phyloP scores from a whole-genome alignment of 2,329 filamentous ascomycete species.

The Colletotrichum melonis region DNA sequence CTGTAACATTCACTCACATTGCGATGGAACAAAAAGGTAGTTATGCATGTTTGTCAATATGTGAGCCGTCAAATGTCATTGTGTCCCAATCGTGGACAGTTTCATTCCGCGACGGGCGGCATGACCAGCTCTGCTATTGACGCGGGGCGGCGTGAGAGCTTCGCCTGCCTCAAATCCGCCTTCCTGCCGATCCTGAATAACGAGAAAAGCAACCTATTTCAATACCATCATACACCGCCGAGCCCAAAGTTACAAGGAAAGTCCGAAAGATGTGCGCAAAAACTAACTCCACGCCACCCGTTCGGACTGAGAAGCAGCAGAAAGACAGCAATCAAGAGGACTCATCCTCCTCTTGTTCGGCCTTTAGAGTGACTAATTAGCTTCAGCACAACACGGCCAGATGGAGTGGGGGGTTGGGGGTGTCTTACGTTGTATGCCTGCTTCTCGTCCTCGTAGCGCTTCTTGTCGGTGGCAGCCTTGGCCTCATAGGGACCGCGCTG shows the following conservation, averaged over 20 bases:
- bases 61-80: conserved; percentile 29
- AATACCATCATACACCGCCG: conserved; percentile 56
- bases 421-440: conserved; percentile 85
- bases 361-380: conserved; percentile 55
- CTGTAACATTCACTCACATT: background rate
- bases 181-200: conserved; percentile 25
- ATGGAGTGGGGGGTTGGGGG: background rate
- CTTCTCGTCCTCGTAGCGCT: conserved; percentile 99
- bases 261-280: conserved; percentile 16
- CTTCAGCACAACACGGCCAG: conserved; percentile 26
- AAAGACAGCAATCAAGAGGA: conserved; percentile 49
- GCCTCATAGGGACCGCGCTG: conserved; percentile 94
- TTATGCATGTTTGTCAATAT: conserved; percentile 22
- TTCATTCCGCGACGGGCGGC: conserved; percentile 5
- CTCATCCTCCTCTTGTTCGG: conserved; percentile 68
- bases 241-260: conserved; percentile 43
- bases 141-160: conserved; percentile 6
- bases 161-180: conserved; percentile 6
- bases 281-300: conserved; percentile 14
- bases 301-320: conserved; percentile 27
- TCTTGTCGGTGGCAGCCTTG: conserved; percentile 97
- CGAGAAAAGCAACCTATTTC: conserved; percentile 37
- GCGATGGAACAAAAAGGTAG: background rate
- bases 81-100: conserved; percentile 7
- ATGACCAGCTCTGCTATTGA: conserved; percentile 13